phyloP scores from a whole-genome alignment of 2,329 filamentous ascomycete genomes.

The Fonsecaea pugnacius region DNA sequence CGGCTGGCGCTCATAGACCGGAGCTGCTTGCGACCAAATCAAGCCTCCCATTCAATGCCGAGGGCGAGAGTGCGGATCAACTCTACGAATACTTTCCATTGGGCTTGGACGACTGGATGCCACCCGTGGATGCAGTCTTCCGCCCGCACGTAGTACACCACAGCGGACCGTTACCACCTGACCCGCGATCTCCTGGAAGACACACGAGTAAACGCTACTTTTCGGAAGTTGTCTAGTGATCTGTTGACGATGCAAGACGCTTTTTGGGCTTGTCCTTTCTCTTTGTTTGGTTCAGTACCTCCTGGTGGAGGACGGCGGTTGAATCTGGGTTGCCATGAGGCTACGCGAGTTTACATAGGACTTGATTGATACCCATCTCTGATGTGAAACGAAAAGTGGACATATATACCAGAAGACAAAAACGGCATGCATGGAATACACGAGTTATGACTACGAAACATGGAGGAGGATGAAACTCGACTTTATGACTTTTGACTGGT shows the following conservation, averaged over 20 bases:
- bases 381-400: conserved; percentile 12
- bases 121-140: conserved; percentile 86
- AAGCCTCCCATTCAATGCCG: conserved; percentile 21
- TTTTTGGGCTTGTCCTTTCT: neutral
- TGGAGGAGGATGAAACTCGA: neutral
- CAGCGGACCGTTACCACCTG: conserved; percentile 31
- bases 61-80: conserved; percentile 63
- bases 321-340: conserved; percentile 2
- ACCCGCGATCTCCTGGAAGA: conserved; percentile 33
- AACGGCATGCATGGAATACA: conserved; percentile 7
- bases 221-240: conserved; percentile 34
- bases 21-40: conserved; percentile 29
- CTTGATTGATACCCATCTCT: conserved; percentile 25
- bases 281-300: conserved; percentile 4
- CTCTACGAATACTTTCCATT: conserved; percentile 95
- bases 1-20: conserved; percentile 20
- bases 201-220: conserved; percentile 38
- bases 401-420: conserved; percentile 4
- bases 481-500: neutral
- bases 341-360: conserved; percentile 22
- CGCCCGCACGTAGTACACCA: conserved; percentile 93
- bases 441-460: conserved; percentile 3
- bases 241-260: neutral
- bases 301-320: neutral
- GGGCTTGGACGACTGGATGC: conserved; percentile 88